Evolutionary conservation across 805 yeast species (phyloP).

Genomic region (Millerozyma acaciae): DNA sequence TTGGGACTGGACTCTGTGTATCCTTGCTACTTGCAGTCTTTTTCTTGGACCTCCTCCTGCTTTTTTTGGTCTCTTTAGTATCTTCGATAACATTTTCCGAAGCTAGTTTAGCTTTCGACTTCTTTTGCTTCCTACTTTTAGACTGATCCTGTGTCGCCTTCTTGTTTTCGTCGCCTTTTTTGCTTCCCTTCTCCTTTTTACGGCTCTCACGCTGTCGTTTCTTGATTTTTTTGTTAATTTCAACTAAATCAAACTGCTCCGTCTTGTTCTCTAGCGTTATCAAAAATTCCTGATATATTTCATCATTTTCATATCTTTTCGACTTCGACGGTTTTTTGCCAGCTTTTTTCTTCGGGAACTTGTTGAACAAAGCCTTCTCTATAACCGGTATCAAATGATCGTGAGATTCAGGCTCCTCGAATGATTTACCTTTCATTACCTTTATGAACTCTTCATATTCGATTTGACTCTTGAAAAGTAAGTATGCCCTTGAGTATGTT

Average conservation of each 20-base stretch:
- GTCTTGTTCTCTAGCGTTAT: slow-evolving; percentile 4
- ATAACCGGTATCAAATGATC: slow-evolving; percentile 31
- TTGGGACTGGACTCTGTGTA: slow-evolving; percentile 1
- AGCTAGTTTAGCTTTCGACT: slow-evolving; percentile 2
- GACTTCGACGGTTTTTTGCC: neutral
- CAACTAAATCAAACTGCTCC: slow-evolving; percentile 8
- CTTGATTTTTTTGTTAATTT: slow-evolving; percentile 10
- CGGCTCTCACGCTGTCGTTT: slow-evolving; percentile 8
- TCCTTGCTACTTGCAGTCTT: neutral
- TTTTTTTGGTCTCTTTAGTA: slow-evolving; percentile 3
- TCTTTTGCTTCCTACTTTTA: slow-evolving; percentile 1
- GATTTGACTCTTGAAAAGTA: slow-evolving; percentile 27
- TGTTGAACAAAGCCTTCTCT: slow-evolving; percentile 28
- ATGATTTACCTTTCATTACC: slow-evolving; percentile 19
- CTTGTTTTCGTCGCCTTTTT: slow-evolving; percentile 9
- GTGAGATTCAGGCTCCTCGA: slow-evolving; percentile 20
- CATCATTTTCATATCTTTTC: slow-evolving; percentile 11
- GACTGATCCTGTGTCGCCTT: neutral
- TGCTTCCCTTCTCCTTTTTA: slow-evolving; percentile 7
- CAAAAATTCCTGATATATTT: slow-evolving; percentile 10
- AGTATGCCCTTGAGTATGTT: slow-evolving; percentile 39
- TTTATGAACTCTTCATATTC: slow-evolving; percentile 24
- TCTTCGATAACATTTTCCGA: neutral
- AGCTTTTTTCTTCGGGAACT: slow-evolving; percentile 8
- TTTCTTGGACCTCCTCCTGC: slow-evolving; percentile 1